Evolutionary conservation across 192 early-diverging fungal species (phyloP), one percentile per base, ranked within the genome.

Genomic region (Jimgerdemannia lactiflua): DNA sequence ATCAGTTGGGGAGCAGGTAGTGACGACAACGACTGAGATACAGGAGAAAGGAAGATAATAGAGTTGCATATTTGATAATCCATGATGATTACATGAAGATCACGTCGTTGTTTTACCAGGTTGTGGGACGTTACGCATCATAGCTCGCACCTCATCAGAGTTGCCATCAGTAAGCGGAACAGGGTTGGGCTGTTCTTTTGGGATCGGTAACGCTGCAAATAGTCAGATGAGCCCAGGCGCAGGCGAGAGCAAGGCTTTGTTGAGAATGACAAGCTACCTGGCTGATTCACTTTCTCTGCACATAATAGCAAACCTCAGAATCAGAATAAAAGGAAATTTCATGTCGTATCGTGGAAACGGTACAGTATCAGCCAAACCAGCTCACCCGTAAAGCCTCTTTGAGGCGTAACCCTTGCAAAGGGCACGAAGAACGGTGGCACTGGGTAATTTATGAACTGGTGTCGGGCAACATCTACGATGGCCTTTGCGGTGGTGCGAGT

Each of bases 101-200:
- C 8, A 59, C 66, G 10, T 18, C 14, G 63, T 4, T 42, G 20
- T 3, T 70, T 43, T 75, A 87, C 86, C 86, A 78, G 85, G 86
- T 54, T 88, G 87, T 4, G 90, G 89, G 42, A 90, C 86, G n/a
- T 87, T 89, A 3, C 90, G 81, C 78, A 91, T 88, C 19, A 91
- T 81, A 39, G 71, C 75, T 29, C 87, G 80, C 4, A 91, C 69
- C 43, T 88, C 81, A 40, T 85, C 83, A 2, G 80, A 59, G 49
- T 10, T 59, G 14, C 2, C 14, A 6, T 59, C 49, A 14, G 49
- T 59, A 6, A 14, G 14, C 14, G 14, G 49, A 59, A 14, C 14
- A 59, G 49, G 49, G 6, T 59, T 59, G 49, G 6, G 6, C 49
- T 59, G 49, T 59, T 59, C 49, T 59, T 59, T 59, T 59, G 6